Base-by-base conservation (phyloP, 192 early-diverging fungal genomes). In the Obelidium mucronatum region DNA sequence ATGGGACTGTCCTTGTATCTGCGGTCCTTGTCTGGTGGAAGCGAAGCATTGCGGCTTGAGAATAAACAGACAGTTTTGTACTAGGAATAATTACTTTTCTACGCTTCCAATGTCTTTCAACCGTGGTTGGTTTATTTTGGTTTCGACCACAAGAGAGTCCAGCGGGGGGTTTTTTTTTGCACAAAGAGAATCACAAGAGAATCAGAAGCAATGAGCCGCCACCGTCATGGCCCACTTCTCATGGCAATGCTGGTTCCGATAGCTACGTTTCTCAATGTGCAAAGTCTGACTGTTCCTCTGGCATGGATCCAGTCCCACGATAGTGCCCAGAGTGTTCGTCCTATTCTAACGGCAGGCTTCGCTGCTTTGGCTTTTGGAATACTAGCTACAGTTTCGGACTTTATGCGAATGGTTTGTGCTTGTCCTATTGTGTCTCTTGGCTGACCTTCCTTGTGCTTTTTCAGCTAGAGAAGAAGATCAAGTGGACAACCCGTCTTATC, bases 381-480 rank as follows among this genome's bases (percentile, higher is more conserved):
- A 2, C 13, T 81, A n/a, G 82, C 60, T 8, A 76, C 78, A 3
- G 76, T 42, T 1, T 39, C 78, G 15, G 69, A 86, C 39, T 86
- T 86, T 67, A 26, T 82, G 5, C 69, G 86, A 8, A 88, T 88
- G 86, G 69, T 72, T n/a, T n/a, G 39, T 5, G 69, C 11, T 34
- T 22, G 52, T 22, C 48, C 33, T 60, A 8, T 58, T 60, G 33
- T 72, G 22, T 53, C 35, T 11, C 24, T 15, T 39, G 51, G 51
- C 35, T 54, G 11, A 67, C 26, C 35, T 8, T 34, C 39, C 13
- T 53, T 1, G 0, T 28, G 26, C 30, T 11, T 30, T 60, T 13
- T n/a, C 54, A 72, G 69, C 65, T 69, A 17, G 83, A 83, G 73
- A 86, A 79, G 71, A 86, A 88, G 75, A 84, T 88, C 70, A 88